phyloP scores from a whole-genome alignment of 169 alveolate species.

The Sarcocystis neurona region DNA sequence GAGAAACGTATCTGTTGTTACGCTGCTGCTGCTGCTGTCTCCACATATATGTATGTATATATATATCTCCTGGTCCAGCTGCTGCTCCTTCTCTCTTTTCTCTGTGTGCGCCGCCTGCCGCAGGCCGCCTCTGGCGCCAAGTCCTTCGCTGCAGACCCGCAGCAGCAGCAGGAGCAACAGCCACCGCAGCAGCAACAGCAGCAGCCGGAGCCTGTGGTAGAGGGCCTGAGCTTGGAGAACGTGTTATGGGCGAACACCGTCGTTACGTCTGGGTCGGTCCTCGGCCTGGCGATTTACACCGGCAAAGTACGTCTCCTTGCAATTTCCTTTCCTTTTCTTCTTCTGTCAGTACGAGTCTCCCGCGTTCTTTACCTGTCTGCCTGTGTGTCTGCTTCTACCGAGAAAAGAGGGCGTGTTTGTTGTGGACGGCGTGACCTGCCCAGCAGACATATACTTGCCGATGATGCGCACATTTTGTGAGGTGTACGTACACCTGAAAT shows the following conservation, averaged over 20 bases:
- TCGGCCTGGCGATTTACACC: slow-evolving; percentile 92
- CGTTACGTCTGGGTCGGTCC: slow-evolving; percentile 91
- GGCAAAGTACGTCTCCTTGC: slow-evolving; percentile 82
- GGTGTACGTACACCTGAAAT: no score
- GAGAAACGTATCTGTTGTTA: no score
- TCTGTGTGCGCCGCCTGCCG: neutral
- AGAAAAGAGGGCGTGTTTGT: no score
- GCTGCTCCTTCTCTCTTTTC: neutral
- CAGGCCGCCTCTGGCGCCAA: no score
- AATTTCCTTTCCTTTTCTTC: neutral
- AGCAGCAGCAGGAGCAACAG: neutral
- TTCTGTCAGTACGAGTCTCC: neutral
- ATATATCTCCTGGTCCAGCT: neutral
- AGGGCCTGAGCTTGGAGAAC: slow-evolving; percentile 86
- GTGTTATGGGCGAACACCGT: slow-evolving; percentile 96
- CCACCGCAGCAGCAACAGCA: neutral
- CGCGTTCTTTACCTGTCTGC: neutral
- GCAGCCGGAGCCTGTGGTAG: slow-evolving; percentile 54
- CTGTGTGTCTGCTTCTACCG: neutral
- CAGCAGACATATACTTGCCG: no score
- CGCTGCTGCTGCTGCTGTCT: neutral
- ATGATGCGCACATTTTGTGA: no score
- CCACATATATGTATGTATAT: neutral
- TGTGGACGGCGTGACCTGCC: no score
- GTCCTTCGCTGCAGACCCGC: neutral